A percentile compares a stretch with the other conserved stretches of the same genome.
Conservation (phyloP, 495 filamentous ascomycete species). For the Neurospora hispaniola region DNA sequence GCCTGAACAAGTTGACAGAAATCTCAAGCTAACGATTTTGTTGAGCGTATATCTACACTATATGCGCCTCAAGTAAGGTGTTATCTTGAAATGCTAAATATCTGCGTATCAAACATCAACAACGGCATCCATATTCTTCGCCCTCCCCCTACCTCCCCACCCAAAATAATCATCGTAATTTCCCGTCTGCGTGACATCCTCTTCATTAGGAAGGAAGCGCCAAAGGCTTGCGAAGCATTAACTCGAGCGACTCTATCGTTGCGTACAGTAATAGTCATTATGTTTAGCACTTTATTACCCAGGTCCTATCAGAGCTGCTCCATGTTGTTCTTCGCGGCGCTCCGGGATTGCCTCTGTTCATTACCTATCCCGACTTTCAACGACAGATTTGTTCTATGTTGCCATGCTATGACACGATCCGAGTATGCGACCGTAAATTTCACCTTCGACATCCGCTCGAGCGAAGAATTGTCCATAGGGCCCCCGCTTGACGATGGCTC, state of each 20-base stretch:
- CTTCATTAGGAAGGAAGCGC: not conserved
- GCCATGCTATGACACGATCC: not conserved
- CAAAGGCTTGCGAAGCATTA: not conserved
- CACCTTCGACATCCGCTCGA: not conserved
- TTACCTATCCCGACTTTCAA: not conserved
- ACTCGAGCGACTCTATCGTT: not conserved
- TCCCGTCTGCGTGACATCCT: not conserved
- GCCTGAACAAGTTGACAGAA: not conserved
- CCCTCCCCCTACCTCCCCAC: not conserved
- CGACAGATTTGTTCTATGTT: not conserved
- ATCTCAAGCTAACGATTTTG: not conserved
- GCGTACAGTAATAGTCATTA: not conserved
- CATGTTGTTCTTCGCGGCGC: not conserved
- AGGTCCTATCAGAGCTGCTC: not conserved
- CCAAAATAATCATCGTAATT: not conserved
- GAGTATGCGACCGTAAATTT: not conserved
- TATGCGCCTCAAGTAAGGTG: not conserved
- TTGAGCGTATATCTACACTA: not conserved
- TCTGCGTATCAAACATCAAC: not conserved
- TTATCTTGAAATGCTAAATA: not conserved
- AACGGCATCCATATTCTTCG: not conserved
- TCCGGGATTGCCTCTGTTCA: not conserved
- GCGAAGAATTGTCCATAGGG: not conserved
- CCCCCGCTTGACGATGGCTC: not conserved
- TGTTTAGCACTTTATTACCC: not conserved